A percentile compares a stretch with the other conserved stretches of the same genome.
Conservation (phyloP, 768 basidiomycete genomes). For the Calocybe gangraenosa region DNA sequence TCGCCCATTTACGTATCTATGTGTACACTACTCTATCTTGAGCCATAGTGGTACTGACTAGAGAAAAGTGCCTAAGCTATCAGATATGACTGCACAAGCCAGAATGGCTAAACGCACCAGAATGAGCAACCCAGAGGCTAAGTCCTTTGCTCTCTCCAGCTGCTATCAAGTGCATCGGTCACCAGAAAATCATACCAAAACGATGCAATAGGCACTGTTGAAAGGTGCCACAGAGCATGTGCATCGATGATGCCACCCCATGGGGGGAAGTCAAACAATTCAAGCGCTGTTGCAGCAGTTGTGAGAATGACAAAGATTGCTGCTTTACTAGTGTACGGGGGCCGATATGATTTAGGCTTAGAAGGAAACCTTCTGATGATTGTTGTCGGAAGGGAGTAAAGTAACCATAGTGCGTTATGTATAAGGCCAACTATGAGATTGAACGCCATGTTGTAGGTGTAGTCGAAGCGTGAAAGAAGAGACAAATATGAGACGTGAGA, state of each 20-base stretch:
- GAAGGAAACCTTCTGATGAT: slow-evolving; percentile 52
- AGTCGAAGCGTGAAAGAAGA: slow-evolving; percentile 79
- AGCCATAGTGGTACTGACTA: too few species aligned
- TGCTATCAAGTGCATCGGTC: slow-evolving; percentile 64
- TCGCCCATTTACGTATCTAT: too few species aligned
- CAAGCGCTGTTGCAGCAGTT: slow-evolving; percentile 70
- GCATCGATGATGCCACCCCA: slow-evolving; percentile 76
- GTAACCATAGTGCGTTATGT: slow-evolving; percentile 81
- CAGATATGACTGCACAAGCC: too few species aligned
- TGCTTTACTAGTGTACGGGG: slow-evolving; percentile 48
- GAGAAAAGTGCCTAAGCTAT: too few species aligned
- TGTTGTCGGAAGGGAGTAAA: slow-evolving; percentile 60
- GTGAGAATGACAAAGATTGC: slow-evolving; percentile 65
- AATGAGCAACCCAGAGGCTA: too few species aligned
- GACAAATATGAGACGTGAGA: slow-evolving; percentile 78
- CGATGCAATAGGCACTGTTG: slow-evolving; percentile 71
- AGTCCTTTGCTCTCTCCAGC: slow-evolving; percentile 50
- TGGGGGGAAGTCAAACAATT: slow-evolving; percentile 90
- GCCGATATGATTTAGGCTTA: slow-evolving; percentile 54
- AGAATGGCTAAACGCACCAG: too few species aligned
- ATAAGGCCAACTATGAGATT: slow-evolving; percentile 70
- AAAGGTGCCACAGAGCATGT: slow-evolving; percentile 89
- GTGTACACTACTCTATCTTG: too few species aligned
- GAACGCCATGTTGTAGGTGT: slow-evolving; percentile 89
- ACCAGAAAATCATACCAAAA: slow-evolving; percentile 87